These are phyloP conservation scores for Jacaranda copaia DNA, from an alignment of 257 asterid species.

Conservation along the genomic window DNA sequence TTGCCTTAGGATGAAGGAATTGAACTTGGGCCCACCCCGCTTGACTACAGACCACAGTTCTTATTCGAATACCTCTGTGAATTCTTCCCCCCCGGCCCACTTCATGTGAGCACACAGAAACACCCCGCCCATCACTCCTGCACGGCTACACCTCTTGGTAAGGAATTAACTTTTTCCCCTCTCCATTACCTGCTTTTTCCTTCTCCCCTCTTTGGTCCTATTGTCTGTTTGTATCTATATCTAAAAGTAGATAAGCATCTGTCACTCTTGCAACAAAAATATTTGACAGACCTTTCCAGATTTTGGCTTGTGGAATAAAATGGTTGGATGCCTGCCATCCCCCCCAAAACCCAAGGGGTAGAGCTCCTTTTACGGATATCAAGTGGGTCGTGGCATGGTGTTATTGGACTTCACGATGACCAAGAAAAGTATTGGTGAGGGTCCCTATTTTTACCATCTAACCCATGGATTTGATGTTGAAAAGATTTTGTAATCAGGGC, in stretches of 20 bases:
- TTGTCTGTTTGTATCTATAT: too few species aligned
- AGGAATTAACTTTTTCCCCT: too few species aligned
- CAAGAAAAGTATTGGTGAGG: background rate
- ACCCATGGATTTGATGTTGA: background rate
- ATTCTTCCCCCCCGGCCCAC: too few species aligned
- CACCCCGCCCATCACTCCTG: too few species aligned
- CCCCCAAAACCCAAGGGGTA: background rate
- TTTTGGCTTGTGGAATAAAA: background rate
- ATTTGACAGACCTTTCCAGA: slow-evolving; percentile 27
- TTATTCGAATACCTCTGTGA: too few species aligned
- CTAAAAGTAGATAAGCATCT: slow-evolving; percentile 25
- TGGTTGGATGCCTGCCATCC: background rate
- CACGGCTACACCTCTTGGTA: too few species aligned
- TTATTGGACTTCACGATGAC: slow-evolving; percentile 7
- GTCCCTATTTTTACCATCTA: background rate
- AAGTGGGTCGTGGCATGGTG: slow-evolving; percentile 12
- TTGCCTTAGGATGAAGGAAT: too few species aligned
- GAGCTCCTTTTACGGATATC: slow-evolving; percentile 15
- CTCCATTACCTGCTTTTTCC: too few species aligned
- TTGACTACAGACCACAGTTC: too few species aligned
- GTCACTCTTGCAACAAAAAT: slow-evolving; percentile 21
- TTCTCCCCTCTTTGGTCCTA: too few species aligned
- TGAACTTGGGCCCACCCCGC: too few species aligned
- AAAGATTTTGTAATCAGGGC: background rate
- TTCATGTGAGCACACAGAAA: too few species aligned